Base-by-base conservation (phyloP, 192 early-diverging fungal genomes). In the Dissophora ornata region DNA sequence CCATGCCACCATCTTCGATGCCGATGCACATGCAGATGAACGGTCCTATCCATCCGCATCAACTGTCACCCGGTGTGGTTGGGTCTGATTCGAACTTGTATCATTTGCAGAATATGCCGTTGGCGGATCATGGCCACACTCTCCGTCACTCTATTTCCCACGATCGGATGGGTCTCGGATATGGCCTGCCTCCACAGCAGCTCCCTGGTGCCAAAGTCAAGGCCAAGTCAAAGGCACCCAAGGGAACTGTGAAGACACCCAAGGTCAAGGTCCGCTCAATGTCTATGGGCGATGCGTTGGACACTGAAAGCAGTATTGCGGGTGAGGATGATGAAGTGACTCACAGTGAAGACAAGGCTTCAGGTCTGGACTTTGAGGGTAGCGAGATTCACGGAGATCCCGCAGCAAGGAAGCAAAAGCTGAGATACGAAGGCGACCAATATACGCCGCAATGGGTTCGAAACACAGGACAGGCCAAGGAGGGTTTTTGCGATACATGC, bases 371-470 rank as follows among this genome's bases (percentile, higher is more conserved):
- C 25, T 70, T 80, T 41, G 82, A 87, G 22, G 83, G 48, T 34
- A 71, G 77, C 7, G 71, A 70, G 16, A 75, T 68, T 7, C 82
- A 86, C 59, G 81, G 82, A 30, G 85, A 87, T 42, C 82, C 82
- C 8, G 71, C 77, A 60, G 89, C 90, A 3, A 83, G 92, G 32
- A 82, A 85, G n/a, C 93, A 95, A 56, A 90, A 91, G 57, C 74
- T 92, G 36, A 82, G 90, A 4, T 92, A 89, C 73, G 58, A 64
- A 13, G 89, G 87, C 24, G 93, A 95, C 54, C 74, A 90, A 51
- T 95, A 95, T 68, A 95, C 93, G 16, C 93, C 93, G 9, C 85
- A 87, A 63, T 92, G 90, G 90, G 93, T 95, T n/a, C 82, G 93
- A 57, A 86, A 86, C 62, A 84, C 81, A 32, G 93, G 93, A 0